Evolutionary conservation across 768 basidiomycete genomes (phyloP).

Genomic region (Serpula lacrymans): DNA sequence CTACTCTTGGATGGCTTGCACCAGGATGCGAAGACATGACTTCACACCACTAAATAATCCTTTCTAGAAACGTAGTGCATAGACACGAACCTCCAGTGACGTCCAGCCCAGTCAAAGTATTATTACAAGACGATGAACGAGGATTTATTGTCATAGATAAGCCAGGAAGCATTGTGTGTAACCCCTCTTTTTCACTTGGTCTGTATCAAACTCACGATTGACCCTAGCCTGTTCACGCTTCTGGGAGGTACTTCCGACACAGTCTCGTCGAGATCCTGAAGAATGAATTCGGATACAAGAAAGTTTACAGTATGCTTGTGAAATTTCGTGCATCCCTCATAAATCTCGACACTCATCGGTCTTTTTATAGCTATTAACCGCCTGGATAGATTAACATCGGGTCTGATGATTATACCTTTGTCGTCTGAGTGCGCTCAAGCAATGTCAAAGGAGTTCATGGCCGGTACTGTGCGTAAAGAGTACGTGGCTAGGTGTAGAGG

Average conservation of each 20-base stretch:
- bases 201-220: constrained; percentile 1
- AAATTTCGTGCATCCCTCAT: background rate
- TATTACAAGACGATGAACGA: constrained; percentile 73
- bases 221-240: constrained; percentile 82
- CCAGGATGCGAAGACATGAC: too few relatives aligned
- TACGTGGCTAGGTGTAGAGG: constrained; percentile 89
- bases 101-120: constrained; percentile 72
- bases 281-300: constrained; percentile 76
- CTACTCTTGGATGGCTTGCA: too few relatives aligned
- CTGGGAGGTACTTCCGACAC: constrained; percentile 87
- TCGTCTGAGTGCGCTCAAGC: constrained; percentile 62
- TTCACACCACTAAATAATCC: constrained; percentile 4
- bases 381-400: constrained; percentile 90
- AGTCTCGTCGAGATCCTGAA: constrained; percentile 85
- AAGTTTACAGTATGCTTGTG: constrained; percentile 71
- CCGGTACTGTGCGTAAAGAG: constrained; percentile 82
- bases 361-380: constrained; percentile 80
- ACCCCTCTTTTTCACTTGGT: constrained; percentile 14
- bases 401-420: constrained; percentile 90
- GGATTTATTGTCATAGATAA: constrained; percentile 93
- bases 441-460: constrained; percentile 78
- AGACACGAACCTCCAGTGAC: constrained; percentile 97
- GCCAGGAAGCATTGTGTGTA: constrained; percentile 93
- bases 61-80: constrained; percentile 80
- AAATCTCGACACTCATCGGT: background rate